Base-by-base conservation (phyloP, 129 eudicot species). In the Tagetes erecta region DNA sequence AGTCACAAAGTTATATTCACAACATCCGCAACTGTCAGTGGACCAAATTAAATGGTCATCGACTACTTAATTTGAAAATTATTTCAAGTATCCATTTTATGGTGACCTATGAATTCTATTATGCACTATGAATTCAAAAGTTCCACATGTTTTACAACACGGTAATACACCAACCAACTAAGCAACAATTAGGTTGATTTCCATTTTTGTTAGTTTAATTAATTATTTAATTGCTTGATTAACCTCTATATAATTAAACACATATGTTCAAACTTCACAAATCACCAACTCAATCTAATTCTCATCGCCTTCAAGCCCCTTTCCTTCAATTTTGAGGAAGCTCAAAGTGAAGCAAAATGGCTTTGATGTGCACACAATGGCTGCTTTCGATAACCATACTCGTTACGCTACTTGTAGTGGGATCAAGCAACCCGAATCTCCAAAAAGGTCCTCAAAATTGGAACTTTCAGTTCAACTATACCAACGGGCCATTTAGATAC, bases 181-280 rank as follows among this genome's bases (percentile, higher is more conserved):
- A 56, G 52, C 51, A 6, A 42, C 12, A 41, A 65, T 79, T 79
- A 64, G 83, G 78, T n/a, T 40, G n/a, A 31, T 67, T 72, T 46
- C 83, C 78, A 79, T 20, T 20, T 64, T 78, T 63, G 2, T 31
- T 71, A 55, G 27, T 44, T 62, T 47, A 51, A 46, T 20, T 20
- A 20, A 20, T 20, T 20, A 20, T 20, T 36, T 64, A 6, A 4
- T 13, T 14, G 30, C 67, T 45, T 57, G 27, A 35, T 62, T 63
- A 44, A 60, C 58, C 70, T 64, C 83, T 79, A 79, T 79, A 79
- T 20, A 20, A 20, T 20, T 79, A 79, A 79, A 79, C 82, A 65
- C 78, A 64, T 64, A 13, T 20, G 30, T 34, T 39, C 51, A 68
- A 56, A 68, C 74, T 52, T 44, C 31, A 80, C 36, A 50, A 66